A percentile compares a stretch with the other conserved stretches of the same genome.
Evolutionary conservation across 805 yeast genomes (phyloP).

Genomic region (Saturnispora sekii): DNA sequence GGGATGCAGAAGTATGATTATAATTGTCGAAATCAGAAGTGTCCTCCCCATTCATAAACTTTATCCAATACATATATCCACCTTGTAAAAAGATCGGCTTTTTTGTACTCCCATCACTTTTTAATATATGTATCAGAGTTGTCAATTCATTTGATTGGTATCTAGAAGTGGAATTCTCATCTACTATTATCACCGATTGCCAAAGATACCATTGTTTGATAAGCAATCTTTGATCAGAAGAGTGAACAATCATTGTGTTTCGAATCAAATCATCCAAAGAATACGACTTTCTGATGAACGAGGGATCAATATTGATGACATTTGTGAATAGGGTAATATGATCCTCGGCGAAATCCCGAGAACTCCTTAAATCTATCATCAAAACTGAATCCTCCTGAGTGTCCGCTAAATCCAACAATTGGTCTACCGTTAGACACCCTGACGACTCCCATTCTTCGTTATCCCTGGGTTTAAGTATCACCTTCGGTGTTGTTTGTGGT

Average conservation of each 20-base stretch:
- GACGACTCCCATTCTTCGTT: too few species aligned
- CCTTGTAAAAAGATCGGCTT: too few species aligned
- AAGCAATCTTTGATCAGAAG: constrained; percentile 42
- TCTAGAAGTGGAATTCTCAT: constrained; percentile 28
- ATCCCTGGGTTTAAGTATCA: too few species aligned
- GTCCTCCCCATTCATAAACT: too few species aligned
- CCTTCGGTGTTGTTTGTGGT: too few species aligned
- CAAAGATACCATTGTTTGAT: constrained; percentile 47
- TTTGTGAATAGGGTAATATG: constrained; percentile 51
- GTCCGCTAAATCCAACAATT: constrained; percentile 19
- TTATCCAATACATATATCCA: too few species aligned
- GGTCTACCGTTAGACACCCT: constrained; percentile 7
- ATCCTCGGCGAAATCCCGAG: constrained; percentile 46
- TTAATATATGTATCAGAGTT: constrained; percentile 30
- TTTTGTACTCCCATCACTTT: constrained; percentile 22
- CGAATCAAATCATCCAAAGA: constrained; percentile 61
- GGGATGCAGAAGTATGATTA: too few species aligned
- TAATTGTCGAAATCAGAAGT: too few species aligned
- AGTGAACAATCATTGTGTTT: constrained; percentile 45
- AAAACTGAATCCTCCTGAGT: constrained; percentile 32
- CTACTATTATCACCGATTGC: constrained; percentile 60
- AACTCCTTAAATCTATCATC: constrained; percentile 64
- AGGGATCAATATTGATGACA: constrained; percentile 70
- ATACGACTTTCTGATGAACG: constrained; percentile 38
- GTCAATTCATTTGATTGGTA: constrained; percentile 17